Evolutionary conservation across 495 filamentous ascomycete species (phyloP).

Genomic region (Neurospora cerealis): DNA sequence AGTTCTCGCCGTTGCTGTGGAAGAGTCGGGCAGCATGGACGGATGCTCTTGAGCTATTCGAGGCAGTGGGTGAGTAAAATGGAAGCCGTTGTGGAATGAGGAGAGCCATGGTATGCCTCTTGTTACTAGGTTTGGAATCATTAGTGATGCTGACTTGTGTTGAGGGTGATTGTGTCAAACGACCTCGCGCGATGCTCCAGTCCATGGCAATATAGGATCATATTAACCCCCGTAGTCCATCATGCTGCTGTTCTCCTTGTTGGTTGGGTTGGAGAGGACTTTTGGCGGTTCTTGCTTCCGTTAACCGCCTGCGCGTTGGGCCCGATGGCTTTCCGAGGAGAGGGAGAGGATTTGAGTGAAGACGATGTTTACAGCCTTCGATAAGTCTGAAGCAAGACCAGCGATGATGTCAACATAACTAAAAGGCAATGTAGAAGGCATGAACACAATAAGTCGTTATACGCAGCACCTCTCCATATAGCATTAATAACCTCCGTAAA

Average conservation of each 20-base stretch:
- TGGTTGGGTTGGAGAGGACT: background rate
- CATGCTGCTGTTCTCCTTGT: background rate
- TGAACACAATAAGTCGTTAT: background rate
- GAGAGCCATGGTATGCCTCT: background rate
- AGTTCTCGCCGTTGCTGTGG: background rate
- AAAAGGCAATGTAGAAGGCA: too few relatives aligned
- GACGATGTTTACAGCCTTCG: background rate
- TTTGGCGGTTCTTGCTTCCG: background rate
- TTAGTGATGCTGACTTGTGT: background rate
- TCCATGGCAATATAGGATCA: background rate
- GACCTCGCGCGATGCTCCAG: background rate
- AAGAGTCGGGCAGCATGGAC: background rate
- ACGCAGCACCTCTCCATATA: background rate
- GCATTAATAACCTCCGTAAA: background rate
- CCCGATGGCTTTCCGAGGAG: background rate
- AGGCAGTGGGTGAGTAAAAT: background rate
- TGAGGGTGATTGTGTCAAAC: background rate
- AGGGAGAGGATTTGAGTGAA: background rate
- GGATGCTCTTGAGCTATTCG: background rate
- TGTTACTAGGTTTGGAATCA: background rate
- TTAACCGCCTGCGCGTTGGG: background rate
- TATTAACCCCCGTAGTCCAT: background rate
- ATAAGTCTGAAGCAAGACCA: too few relatives aligned
- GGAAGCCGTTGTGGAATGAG: background rate
- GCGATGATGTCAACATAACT: too few relatives aligned